Evolutionary conservation across 306 rosid genomes (phyloP).

Genomic region (Prunus padus): DNA sequence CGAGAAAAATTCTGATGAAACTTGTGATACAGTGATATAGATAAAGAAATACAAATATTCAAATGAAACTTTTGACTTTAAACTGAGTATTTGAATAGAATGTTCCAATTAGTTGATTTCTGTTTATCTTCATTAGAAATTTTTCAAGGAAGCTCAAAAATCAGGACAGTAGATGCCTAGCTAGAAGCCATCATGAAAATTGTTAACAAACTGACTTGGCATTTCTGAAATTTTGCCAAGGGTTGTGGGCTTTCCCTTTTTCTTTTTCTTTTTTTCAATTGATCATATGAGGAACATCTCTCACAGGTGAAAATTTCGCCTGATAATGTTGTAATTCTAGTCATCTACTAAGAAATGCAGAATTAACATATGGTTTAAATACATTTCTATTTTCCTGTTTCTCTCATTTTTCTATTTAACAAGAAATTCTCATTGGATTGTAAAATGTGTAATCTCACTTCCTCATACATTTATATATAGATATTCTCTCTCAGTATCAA

Average conservation of each 20-base stretch:
- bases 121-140: neutral
- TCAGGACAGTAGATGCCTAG: too few relatives aligned
- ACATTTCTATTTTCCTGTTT: neutral
- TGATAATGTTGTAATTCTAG: neutral
- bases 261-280: neutral
- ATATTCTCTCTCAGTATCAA: too few relatives aligned
- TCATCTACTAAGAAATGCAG: neutral
- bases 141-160: slow-evolving; percentile 6
- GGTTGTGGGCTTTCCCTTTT: too few relatives aligned
- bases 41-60: neutral
- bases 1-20: too few relatives aligned
- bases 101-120: neutral
- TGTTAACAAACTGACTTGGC: too few relatives aligned
- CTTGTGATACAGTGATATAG: too few relatives aligned
- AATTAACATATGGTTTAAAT: neutral
- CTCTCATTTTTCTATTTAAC: neutral
- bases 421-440: neutral
- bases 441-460: neutral
- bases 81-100: too few relatives aligned
- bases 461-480: too few relatives aligned
- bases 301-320: neutral
- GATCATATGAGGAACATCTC: neutral
- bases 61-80: neutral
- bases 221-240: too few relatives aligned
- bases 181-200: neutral